Percentiles rank a stretch among this genome's conserved stretches.
phyloP scores from a whole-genome alignment of 768 basidiomycete species.

The Mycena albidolilacea region DNA sequence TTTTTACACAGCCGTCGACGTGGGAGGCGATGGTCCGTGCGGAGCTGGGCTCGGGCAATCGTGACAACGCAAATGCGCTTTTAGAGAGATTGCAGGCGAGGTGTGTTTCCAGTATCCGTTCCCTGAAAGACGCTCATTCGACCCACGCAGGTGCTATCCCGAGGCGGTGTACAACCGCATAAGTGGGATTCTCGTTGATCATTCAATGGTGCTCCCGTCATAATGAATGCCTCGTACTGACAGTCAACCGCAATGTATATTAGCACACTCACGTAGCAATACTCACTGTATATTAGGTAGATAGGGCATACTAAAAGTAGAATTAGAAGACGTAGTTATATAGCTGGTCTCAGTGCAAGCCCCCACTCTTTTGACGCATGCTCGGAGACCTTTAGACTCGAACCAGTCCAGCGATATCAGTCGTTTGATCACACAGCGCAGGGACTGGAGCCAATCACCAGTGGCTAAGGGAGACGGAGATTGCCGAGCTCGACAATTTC shows the following conservation, averaged over 20 bases:
- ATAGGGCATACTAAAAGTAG: constrained; percentile 29
- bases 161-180: constrained; percentile 86
- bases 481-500: too few relatives aligned
- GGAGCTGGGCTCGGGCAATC: constrained; percentile 86
- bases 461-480: too few relatives aligned
- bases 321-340: neutral
- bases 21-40: constrained; percentile 97
- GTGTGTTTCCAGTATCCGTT: constrained; percentile 54
- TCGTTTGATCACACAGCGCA: too few relatives aligned
- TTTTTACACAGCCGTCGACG: constrained; percentile 77
- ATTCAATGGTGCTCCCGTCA: constrained; percentile 62
- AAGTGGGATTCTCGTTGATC: constrained; percentile 85
- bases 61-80: constrained; percentile 76
- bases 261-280: constrained; percentile 28
- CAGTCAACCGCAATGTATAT: constrained; percentile 25
- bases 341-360: constrained; percentile 2
- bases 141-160: constrained; percentile 73
- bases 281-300: constrained; percentile 30
- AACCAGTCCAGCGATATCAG: too few relatives aligned
- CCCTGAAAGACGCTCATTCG: neutral
- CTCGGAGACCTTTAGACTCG: too few relatives aligned
- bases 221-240: constrained; percentile 22
- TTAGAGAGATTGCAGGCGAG: constrained; percentile 81
- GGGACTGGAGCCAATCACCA: too few relatives aligned
- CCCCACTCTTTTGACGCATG: too few relatives aligned